These are phyloP conservation scores for Firmiana major DNA, from an alignment of 345 rosid species.

Conservation along the genomic window DNA sequence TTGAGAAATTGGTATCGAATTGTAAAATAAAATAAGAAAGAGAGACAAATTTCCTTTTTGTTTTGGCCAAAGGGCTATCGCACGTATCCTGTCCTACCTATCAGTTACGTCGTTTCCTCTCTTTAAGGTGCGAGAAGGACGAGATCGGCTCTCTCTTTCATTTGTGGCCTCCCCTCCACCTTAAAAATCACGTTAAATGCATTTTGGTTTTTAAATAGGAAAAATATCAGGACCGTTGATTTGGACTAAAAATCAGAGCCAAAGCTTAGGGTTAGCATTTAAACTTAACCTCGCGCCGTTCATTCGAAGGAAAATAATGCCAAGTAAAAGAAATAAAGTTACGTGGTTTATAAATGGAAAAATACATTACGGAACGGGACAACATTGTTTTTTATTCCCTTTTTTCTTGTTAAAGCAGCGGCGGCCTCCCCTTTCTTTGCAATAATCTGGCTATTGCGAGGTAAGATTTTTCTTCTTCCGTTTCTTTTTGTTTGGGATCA, in stretches of 20 bases:
- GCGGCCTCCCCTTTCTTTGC: not conserved
- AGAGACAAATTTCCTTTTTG: not conserved
- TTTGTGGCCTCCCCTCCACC: not conserved
- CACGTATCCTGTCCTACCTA: too few relatives aligned
- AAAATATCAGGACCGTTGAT: not conserved
- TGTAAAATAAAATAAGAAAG: too few relatives aligned
- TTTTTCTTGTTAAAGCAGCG: not conserved
- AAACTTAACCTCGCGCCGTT: not conserved
- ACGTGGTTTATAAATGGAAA: not conserved
- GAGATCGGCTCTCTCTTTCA: not conserved
- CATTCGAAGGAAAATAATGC: not conserved
- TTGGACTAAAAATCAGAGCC: not conserved
- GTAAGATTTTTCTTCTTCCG: not conserved
- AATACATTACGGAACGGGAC: not conserved
- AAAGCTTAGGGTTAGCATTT: conserved; percentile 3
- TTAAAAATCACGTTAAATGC: too few relatives aligned
- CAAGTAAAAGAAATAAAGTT: not conserved
- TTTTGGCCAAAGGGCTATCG: too few relatives aligned
- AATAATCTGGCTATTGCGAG: not conserved
- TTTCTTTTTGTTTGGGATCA: not conserved
- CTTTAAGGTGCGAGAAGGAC: not conserved
- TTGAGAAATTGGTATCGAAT: too few relatives aligned
- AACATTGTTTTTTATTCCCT: not conserved
- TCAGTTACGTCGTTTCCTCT: not conserved
- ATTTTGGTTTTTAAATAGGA: not conserved